Percentiles rank a stretch among this genome's conserved stretches.
Evolutionary conservation across 2,329 filamentous ascomycete genomes (phyloP).

Genomic region (Colletotrichum echinochloae): DNA sequence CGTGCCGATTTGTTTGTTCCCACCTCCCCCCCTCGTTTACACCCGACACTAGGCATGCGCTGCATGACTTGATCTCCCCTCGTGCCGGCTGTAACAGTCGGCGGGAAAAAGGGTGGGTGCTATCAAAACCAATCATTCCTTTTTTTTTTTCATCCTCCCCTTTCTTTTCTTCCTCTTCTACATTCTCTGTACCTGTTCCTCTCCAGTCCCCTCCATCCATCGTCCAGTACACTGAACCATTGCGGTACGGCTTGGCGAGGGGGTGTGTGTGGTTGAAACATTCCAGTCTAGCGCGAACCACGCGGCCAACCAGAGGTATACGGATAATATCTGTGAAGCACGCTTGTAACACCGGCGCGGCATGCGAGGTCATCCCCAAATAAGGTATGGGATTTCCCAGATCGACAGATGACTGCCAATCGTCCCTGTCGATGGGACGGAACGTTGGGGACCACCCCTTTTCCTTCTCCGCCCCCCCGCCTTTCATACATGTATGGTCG

Average conservation of each 20-base stretch:
- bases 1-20: background rate
- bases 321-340: slow-evolving; percentile 26
- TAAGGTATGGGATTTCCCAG: background rate
- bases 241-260: slow-evolving; percentile 12
- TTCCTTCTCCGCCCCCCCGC: too few relatives aligned
- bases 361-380: background rate
- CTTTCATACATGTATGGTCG: background rate
- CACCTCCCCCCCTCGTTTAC: background rate
- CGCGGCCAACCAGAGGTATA: slow-evolving; percentile 7
- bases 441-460: background rate
- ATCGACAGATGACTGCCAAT: background rate
- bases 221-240: too few relatives aligned
- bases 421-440: background rate
- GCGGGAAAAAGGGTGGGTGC: background rate
- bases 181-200: background rate
- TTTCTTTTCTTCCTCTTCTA: background rate
- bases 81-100: slow-evolving; percentile 6
- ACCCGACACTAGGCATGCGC: background rate
- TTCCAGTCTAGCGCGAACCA: slow-evolving; percentile 18
- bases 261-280: slow-evolving; percentile 27
- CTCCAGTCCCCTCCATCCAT: background rate
- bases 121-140: slow-evolving; percentile 15
- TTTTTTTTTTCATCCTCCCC: background rate
- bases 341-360: slow-evolving; percentile 24
- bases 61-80: slow-evolving; percentile 19